These are phyloP conservation scores for Colletotrichum gloeosporioides DNA, from an alignment of 2,329 filamentous ascomycete species.

Conservation along the genomic window DNA sequence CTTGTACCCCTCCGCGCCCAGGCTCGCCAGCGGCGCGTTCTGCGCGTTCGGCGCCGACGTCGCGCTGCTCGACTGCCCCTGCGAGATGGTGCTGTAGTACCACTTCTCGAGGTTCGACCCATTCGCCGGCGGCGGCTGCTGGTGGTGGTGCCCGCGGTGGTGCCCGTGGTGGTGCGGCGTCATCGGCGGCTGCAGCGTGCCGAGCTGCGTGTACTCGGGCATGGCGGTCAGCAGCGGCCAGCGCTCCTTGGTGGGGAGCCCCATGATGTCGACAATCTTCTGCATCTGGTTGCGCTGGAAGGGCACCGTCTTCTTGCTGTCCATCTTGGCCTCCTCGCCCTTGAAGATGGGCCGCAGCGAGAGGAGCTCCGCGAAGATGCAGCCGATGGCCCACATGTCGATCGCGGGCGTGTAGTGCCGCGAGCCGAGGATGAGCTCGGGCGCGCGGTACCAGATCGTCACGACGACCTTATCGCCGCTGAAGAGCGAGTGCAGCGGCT, in stretches of 20 bases:
- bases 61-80: slow-evolving; percentile 54
- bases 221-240: slow-evolving; percentile 87
- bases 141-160: slow-evolving; percentile 45
- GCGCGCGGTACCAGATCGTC: slow-evolving; percentile 98
- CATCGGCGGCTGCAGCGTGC: slow-evolving; percentile 56
- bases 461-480: slow-evolving; percentile 97
- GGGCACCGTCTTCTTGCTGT: slow-evolving; percentile 94
- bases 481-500: slow-evolving; percentile 90
- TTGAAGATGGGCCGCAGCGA: slow-evolving; percentile 96
- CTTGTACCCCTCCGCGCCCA: slow-evolving; percentile 80
- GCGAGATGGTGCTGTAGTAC: slow-evolving; percentile 76
- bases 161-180: slow-evolving; percentile 47
- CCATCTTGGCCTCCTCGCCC: slow-evolving; percentile 98
- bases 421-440: slow-evolving; percentile 88
- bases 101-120: slow-evolving; percentile 74
- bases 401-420: slow-evolving; percentile 98
- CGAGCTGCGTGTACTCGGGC: slow-evolving; percentile 83
- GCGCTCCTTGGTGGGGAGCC: slow-evolving; percentile 83
- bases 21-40: slow-evolving; percentile 54
- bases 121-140: slow-evolving; percentile 30
- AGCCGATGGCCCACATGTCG: slow-evolving; percentile 97
- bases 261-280: slow-evolving; percentile 97
- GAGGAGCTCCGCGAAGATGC: slow-evolving; percentile 94
- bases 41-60: slow-evolving; percentile 43
- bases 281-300: slow-evolving; percentile 99